phyloP scores from a whole-genome alignment of 2,329 filamentous ascomycete genomes.

The Trichoderma gracile region DNA sequence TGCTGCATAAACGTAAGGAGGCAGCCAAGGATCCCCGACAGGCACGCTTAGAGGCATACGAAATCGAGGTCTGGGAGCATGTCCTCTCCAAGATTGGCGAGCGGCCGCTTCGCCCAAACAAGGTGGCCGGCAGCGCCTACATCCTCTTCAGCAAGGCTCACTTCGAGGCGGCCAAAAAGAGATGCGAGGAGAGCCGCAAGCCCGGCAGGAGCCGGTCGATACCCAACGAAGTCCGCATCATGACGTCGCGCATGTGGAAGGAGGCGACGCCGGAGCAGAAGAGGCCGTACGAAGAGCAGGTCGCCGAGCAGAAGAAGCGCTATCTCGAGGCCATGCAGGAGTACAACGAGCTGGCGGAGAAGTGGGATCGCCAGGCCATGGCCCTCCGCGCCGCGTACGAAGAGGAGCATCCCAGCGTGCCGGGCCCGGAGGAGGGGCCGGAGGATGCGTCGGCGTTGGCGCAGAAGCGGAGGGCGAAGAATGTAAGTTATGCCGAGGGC shows the following conservation, averaged over 20 bases:
- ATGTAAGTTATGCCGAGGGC: slow-evolving; percentile 40
- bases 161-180: slow-evolving; percentile 61
- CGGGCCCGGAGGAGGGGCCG: slow-evolving; percentile 32
- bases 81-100: slow-evolving; percentile 66
- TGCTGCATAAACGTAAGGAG: slow-evolving; percentile 58
- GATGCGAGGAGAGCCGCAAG: slow-evolving; percentile 64
- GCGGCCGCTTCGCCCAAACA: slow-evolving; percentile 69
- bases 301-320: slow-evolving; percentile 66
- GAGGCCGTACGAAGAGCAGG: slow-evolving; percentile 75
- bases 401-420: slow-evolving; percentile 48
- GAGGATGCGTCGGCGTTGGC: slow-evolving; percentile 31
- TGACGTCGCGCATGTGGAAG: slow-evolving; percentile 90
- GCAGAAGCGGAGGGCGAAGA: slow-evolving; percentile 42
- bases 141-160: slow-evolving; percentile 82
- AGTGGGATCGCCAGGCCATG: slow-evolving; percentile 71
- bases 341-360: slow-evolving; percentile 61
- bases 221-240: slow-evolving; percentile 80
- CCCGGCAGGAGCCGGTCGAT: slow-evolving; percentile 64
- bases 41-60: slow-evolving; percentile 58
- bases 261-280: slow-evolving; percentile 69
- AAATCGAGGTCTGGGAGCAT: slow-evolving; percentile 54
- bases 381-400: slow-evolving; percentile 56
- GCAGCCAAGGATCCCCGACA: slow-evolving; percentile 51
- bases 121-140: slow-evolving; percentile 81
- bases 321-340: slow-evolving; percentile 60